Evolutionary conservation across 352 stramenopile species (phyloP).

Genomic region (Thraustochytrium striatum): DNA sequence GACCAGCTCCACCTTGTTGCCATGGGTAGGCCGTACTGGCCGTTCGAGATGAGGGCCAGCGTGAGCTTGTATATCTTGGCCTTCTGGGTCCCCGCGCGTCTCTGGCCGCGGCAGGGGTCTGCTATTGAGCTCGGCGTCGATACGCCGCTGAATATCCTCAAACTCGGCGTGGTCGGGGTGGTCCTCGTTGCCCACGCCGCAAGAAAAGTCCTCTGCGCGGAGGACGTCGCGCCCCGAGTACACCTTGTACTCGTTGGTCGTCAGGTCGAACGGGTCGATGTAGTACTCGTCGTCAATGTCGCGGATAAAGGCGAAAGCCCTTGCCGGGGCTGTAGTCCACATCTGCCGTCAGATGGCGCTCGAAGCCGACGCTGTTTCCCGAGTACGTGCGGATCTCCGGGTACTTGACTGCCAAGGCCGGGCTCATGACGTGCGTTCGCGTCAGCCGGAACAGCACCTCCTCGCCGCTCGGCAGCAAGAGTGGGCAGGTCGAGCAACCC

Average conservation of each 20-base stretch:
- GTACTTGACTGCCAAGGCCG: neutral
- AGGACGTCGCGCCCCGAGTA: no score
- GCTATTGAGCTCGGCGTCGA: no score
- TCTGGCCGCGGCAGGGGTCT: no score
- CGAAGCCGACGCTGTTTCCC: neutral
- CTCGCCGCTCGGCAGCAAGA: neutral
- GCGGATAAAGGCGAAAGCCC: neutral
- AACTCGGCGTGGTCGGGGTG: no score
- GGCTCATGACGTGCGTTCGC: neutral
- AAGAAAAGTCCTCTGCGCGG: no score
- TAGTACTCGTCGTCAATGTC: neutral
- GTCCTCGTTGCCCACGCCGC: no score
- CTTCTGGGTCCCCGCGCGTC: no score
- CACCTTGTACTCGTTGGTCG: neutral
- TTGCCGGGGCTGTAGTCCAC: neutral
- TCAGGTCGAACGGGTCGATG: constrained; percentile 3
- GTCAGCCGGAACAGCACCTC: neutral
- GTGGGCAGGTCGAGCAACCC: neutral
- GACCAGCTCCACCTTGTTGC: constrained; percentile 35
- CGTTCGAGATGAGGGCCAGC: neutral
- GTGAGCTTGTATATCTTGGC: neutral
- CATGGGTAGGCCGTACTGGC: constrained; percentile 7
- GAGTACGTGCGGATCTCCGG: neutral
- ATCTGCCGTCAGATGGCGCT: neutral
- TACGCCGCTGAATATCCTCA: no score